These are phyloP conservation scores for Apium graveolens DNA, from an alignment of 129 eudicot species.

Conservation along the genomic window DNA sequence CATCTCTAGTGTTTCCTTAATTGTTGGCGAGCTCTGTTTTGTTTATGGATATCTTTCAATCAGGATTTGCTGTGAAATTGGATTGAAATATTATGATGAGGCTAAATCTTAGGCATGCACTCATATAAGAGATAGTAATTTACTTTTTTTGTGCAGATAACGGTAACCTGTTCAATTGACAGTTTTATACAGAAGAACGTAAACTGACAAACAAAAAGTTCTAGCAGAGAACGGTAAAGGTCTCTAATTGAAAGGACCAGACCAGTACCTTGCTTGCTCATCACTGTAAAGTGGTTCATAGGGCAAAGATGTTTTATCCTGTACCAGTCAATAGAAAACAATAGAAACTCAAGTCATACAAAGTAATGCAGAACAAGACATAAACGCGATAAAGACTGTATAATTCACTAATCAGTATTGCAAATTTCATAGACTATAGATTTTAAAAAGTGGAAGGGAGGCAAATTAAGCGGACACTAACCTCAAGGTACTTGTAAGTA, in stretches of 20 bases:
- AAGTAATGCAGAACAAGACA: neutral
- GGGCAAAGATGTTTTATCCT: slow-evolving; percentile 81
- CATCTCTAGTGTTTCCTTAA: too few relatives aligned
- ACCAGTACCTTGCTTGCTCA: slow-evolving; percentile 69
- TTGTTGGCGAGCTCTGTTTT: too few relatives aligned
- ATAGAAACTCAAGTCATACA: neutral
- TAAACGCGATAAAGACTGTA: neutral
- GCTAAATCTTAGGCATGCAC: neutral
- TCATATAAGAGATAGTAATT: neutral
- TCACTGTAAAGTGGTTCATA: slow-evolving; percentile 93
- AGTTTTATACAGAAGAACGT: neutral
- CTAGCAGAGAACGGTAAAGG: neutral
- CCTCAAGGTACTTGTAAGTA: slow-evolving; percentile 83
- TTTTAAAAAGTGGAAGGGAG: neutral
- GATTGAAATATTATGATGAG: neutral
- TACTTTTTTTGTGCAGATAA: neutral
- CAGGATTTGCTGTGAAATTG: too few relatives aligned
- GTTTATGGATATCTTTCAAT: too few relatives aligned
- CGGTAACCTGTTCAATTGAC: neutral
- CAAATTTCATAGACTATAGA: neutral
- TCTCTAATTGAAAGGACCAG: neutral
- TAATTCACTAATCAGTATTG: neutral
- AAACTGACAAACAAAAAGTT: neutral
- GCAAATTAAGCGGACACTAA: slow-evolving; percentile 17
- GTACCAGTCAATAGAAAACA: slow-evolving; percentile 8